A percentile compares a stretch with the other conserved stretches of the same genome.
Evolutionary conservation across 805 yeast species (phyloP).

Genomic region (Candida silvicultrix): DNA sequence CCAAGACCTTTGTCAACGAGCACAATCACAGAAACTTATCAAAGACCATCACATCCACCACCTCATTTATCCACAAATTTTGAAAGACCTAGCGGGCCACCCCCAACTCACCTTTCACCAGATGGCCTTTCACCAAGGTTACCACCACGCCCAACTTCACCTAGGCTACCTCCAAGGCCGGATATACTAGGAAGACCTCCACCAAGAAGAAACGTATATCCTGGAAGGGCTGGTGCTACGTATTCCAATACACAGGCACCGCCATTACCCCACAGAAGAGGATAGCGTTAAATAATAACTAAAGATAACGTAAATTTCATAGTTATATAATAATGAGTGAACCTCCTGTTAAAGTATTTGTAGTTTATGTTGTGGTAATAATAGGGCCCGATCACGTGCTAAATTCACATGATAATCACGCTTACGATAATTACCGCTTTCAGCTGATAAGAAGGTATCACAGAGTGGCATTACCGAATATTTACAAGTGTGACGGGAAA

Average conservation of each 20-base stretch:
- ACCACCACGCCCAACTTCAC: constrained; percentile 1
- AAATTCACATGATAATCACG: neutral
- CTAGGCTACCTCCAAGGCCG: constrained; percentile 6
- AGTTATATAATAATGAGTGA: too few species aligned
- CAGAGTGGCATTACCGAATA: neutral
- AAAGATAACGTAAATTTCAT: too few species aligned
- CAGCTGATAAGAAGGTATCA: neutral
- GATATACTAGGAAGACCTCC: constrained; percentile 1
- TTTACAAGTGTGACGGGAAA: neutral
- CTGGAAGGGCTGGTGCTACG: constrained; percentile 10
- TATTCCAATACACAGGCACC: constrained; percentile 3
- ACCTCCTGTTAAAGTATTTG: too few species aligned
- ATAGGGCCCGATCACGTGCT: too few species aligned
- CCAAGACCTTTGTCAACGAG: too few species aligned
- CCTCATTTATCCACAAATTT: neutral
- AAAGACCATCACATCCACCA: constrained; percentile 7
- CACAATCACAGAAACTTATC: neutral
- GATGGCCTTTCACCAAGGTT: neutral
- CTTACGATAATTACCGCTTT: neutral
- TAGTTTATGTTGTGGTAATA: too few species aligned
- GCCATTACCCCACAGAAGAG: neutral
- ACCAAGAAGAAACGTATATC: constrained; percentile 7
- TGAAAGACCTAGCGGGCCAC: constrained; percentile 1
- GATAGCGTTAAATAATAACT: too few species aligned
- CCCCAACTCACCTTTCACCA: neutral